phyloP scores from a whole-genome alignment of 305 asterid species.

The Fraxinus greggii region DNA sequence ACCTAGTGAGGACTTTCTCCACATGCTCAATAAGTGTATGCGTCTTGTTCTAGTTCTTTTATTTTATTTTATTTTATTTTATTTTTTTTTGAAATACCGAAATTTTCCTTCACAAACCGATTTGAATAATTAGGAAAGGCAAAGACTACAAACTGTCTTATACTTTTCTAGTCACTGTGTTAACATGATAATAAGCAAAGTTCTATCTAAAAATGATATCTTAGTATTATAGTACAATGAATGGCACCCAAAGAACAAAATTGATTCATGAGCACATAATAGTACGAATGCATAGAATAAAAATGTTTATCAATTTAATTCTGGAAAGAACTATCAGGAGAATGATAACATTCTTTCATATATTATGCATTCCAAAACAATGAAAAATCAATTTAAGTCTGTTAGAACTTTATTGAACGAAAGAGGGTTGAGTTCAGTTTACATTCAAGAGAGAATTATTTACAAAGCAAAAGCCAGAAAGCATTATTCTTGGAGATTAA shows the following conservation, averaged over 20 bases:
- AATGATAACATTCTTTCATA: not conserved
- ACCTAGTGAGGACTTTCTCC: no score
- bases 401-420: not conserved
- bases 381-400: constrained; percentile 7
- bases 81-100: no score
- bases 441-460: constrained; percentile 24
- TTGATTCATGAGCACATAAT: not conserved
- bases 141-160: not conserved
- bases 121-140: no score
- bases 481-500: not conserved
- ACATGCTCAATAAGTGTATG: no score
- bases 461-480: constrained; percentile 22
- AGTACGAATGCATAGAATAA: not conserved
- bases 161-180: not conserved
- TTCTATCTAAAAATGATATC: not conserved
- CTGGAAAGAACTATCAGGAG: not conserved
- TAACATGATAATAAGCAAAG: not conserved
- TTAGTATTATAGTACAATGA: no score
- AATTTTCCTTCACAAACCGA: no score
- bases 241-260: not conserved
- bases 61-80: no score
- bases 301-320: not conserved
- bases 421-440: constrained; percentile 17
- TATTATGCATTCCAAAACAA: not conserved
- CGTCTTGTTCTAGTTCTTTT: no score